Conservation (phyloP, 78 protist genomes). For the Chrysochromulina parva region DNA sequence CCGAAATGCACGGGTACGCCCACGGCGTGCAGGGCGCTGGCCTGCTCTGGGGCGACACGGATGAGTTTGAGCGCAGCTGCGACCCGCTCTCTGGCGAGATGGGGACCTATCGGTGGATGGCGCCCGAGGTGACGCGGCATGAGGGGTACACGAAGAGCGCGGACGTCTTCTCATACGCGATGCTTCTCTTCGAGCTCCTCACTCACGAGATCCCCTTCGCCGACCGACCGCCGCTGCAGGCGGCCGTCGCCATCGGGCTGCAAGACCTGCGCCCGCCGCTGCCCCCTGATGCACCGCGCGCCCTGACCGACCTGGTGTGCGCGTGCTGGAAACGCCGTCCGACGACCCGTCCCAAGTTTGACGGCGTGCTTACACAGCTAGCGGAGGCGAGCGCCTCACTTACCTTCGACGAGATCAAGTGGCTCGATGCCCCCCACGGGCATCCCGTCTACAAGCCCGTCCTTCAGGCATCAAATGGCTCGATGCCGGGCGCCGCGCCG, state of each 20-base stretch:
- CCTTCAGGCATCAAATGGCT: too few species aligned
- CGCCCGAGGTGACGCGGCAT: conserved; percentile 67
- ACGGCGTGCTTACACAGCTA: not conserved
- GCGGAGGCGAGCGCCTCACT: not conserved
- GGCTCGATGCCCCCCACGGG: not conserved
- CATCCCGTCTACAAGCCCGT: not conserved
- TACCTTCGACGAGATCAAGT: not conserved
- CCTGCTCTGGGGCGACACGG: too few species aligned
- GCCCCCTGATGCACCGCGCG: not conserved
- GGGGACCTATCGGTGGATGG: conserved; percentile 13
- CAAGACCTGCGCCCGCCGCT: not conserved
- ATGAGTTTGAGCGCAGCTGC: too few species aligned
- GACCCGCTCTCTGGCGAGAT: not conserved
- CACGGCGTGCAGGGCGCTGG: too few species aligned
- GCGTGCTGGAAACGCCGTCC: not conserved
- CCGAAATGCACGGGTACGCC: too few species aligned
- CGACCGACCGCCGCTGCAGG: not conserved
- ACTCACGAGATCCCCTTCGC: conserved; percentile 52
- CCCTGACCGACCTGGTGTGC: not conserved
- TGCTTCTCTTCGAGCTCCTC: conserved; percentile 61
- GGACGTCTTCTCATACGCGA: conserved; percentile 67
- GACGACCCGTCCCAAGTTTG: not conserved
- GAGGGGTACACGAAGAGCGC: conserved; percentile 48
- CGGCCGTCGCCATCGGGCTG: not conserved
- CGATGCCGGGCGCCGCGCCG: too few species aligned